phyloP scores from a whole-genome alignment of 768 basidiomycete species.

The Chalciporus pseudorubinellus region DNA sequence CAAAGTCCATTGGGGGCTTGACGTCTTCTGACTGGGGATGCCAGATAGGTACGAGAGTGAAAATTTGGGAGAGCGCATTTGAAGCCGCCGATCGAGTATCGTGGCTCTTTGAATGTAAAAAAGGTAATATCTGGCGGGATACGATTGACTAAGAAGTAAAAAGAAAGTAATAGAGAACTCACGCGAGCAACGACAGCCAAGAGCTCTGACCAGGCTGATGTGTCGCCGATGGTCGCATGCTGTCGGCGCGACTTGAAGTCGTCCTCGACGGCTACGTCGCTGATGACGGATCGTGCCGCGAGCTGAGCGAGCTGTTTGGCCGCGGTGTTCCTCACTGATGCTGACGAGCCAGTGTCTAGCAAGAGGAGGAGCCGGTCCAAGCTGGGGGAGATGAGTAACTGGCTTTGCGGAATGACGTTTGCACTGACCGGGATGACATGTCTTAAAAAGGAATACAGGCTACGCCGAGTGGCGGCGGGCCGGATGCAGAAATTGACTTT shows the following conservation, averaged over 20 bases:
- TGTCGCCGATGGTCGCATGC: conserved; percentile 58
- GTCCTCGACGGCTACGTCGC: conserved; percentile 78
- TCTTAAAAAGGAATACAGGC: conserved; percentile 51
- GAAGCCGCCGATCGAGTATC: conserved; percentile 92
- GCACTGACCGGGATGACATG: conserved; percentile 71
- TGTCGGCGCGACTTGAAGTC: conserved; percentile 63
- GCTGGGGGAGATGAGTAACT: conserved; percentile 40
- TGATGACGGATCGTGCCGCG: conserved; percentile 80
- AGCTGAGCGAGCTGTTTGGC: conserved; percentile 94
- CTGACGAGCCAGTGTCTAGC: conserved; percentile 91
- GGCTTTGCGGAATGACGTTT: conserved; percentile 1
- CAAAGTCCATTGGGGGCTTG: conserved; percentile 27
- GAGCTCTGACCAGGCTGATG: conserved; percentile 85
- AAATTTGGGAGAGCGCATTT: conserved; percentile 84
- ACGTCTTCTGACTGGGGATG: conserved; percentile 35
- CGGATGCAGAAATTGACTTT: conserved; percentile 38
- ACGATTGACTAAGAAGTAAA: background rate
- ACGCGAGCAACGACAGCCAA: conserved; percentile 90
- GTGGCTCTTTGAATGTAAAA: conserved; percentile 84
- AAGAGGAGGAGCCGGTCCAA: conserved; percentile 96
- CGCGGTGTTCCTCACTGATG: conserved; percentile 88
- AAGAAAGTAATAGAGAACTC: conserved; percentile 16
- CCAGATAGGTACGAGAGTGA: conserved; percentile 81
- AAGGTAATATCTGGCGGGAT: conserved; percentile 74
- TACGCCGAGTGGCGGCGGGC: conserved; percentile 47